phyloP scores from a whole-genome alignment of 768 basidiomycete genomes.

The Exidia glandulosa region DNA sequence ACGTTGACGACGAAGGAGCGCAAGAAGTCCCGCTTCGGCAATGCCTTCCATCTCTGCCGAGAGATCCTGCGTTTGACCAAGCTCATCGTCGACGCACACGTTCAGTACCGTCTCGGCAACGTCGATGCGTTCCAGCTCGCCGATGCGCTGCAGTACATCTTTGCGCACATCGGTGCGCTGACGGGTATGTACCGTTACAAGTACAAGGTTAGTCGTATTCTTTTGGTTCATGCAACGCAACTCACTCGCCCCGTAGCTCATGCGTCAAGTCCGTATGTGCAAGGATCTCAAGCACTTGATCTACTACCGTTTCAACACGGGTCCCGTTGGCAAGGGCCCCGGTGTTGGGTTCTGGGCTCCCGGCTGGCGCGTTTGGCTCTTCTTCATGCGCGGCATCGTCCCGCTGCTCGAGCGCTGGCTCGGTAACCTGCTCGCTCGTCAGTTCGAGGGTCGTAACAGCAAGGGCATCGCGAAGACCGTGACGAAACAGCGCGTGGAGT shows the following conservation, averaged over 20 bases:
- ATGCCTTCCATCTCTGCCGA: constrained; percentile 95
- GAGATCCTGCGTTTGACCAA: constrained; percentile 97
- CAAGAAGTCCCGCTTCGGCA: constrained; percentile 99
- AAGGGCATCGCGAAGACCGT: constrained; percentile 97
- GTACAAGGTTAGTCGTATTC: constrained; percentile 59
- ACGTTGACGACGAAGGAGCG: constrained; percentile 98
- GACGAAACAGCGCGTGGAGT: constrained; percentile 98
- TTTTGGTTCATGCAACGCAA: neutral
- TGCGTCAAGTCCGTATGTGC: constrained; percentile 99
- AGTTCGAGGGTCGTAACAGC: constrained; percentile 96
- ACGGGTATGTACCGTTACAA: constrained; percentile 99
- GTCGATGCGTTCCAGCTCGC: constrained; percentile 99
- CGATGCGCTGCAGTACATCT: constrained; percentile 96
- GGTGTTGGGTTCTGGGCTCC: constrained; percentile 99
- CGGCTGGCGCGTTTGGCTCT: constrained; percentile 98
- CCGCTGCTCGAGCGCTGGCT: constrained; percentile 97
- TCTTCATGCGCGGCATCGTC: constrained; percentile 98
- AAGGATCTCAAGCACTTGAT: constrained; percentile 98
- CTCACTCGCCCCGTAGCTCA: constrained; percentile 42
- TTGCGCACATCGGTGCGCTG: constrained; percentile 91
- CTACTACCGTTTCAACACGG: constrained; percentile 99
- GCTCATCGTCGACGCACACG: constrained; percentile 96
- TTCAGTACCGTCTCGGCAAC: constrained; percentile 96
- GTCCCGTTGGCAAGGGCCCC: constrained; percentile 97
- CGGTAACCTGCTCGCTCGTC: constrained; percentile 92